phyloP scores from a whole-genome alignment of 2,329 filamentous ascomycete genomes.

The Aspergillus tanneri region DNA sequence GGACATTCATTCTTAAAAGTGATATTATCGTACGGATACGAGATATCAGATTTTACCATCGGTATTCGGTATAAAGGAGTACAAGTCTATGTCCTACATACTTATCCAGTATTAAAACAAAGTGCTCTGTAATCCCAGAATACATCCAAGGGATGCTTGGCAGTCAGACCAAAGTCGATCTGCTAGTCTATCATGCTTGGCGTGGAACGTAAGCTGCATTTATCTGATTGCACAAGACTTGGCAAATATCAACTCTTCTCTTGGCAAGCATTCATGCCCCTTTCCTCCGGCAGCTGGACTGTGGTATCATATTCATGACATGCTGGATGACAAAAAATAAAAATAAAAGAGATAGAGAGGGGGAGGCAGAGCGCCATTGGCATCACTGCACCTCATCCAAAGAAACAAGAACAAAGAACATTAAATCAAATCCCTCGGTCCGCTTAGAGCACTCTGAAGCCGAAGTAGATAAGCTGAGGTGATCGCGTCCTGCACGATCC shows the following conservation, averaged over 20 bases:
- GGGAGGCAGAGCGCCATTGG: neutral
- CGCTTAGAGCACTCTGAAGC: too few relatives aligned
- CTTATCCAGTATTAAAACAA: too few relatives aligned
- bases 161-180: neutral
- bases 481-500: slow-evolving; percentile 25
- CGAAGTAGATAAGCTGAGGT: neutral
- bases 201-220: slow-evolving; percentile 17
- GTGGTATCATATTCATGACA: slow-evolving; percentile 15
- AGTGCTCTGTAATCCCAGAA: too few relatives aligned
- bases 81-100: too few relatives aligned
- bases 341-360: slow-evolving; percentile 1
- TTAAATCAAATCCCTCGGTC: too few relatives aligned
- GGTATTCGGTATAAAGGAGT: too few relatives aligned
- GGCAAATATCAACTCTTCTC: slow-evolving; percentile 18
- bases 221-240: slow-evolving; percentile 22
- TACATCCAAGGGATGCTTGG: neutral
- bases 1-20: too few relatives aligned
- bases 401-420: slow-evolving; percentile 4
- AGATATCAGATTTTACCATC: too few relatives aligned
- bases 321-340: neutral
- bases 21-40: too few relatives aligned
- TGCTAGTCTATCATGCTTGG: slow-evolving; percentile 19
- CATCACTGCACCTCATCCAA: neutral
- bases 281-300: slow-evolving; percentile 5
- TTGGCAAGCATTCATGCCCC: slow-evolving; percentile 15